Base-by-base conservation (phyloP, 1,284 basidiomycete species). In the Schizophyllum commune region DNA sequence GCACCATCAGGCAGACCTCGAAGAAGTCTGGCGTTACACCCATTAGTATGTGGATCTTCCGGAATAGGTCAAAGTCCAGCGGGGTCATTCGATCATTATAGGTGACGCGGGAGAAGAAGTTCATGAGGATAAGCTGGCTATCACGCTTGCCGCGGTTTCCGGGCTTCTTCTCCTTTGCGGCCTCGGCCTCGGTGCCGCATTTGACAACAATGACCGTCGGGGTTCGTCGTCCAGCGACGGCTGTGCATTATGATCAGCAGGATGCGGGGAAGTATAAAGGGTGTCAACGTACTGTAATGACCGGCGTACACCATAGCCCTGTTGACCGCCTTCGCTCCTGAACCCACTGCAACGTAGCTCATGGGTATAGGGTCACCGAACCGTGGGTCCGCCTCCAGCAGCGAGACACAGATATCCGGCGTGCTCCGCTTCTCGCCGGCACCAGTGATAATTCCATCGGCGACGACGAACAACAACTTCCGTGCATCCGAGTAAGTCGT, bases 11-110 rank as follows among this genome's bases (percentile, higher is more conserved):
- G 70, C 90, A 91, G 52, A 97, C 89, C 78, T 99, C 97, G 70
- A 99, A 99, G 74, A 93, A 98, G 75, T 99, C 97, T 1, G 97
- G 96, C 0, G 97, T 98, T n/a, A 98, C 93, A 52, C 97, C 96
- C 93, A 98, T 98, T 56, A 99, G 82, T 53, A 92, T 83, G 68
- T 98, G 95, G 6, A 96, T 85, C 79, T 99, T 99, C 63, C 96
- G 86, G 83, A 99, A 99, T 20, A 99, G 80, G 75, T 99, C 97
- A 71, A 94, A 99, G 73, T 99, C 97, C 69, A 99, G 83, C 9
- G 97, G 97, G 17, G 86, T 85, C 96, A 99, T 99, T 65, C 95
- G 91, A 72, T 99, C 97, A 73, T 99, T 98, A 78, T 98, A 99
- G 13, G 97, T 99, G 69, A 98, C 95, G 56, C 93, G 88, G 60